Evolutionary conservation across 805 yeast genomes (phyloP), one percentile per base, ranked within the genome.

Genomic region (Candida anglica): DNA sequence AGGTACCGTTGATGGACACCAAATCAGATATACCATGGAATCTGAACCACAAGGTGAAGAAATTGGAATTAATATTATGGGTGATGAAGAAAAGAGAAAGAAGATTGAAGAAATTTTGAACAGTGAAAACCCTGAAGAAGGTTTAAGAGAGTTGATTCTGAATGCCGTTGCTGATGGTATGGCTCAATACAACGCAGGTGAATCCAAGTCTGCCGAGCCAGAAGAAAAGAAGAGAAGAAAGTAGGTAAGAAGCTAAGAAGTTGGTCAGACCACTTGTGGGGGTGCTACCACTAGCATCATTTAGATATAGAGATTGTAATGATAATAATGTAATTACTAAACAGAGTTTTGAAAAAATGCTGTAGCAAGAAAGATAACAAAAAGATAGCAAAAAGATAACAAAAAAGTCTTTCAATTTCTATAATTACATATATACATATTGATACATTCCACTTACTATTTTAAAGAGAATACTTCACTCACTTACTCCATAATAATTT

Each of bases 41-140:
- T 44, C 41, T 25, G 64, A 60, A 24, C 74, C 65, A 6, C 53
- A 43, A 17, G 69, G 63, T 15, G 65, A 63, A 8, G 77, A 69
- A 20, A 67, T 72, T 14, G 34, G 24, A 3, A 25, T 32, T 6
- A 32, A 32, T 14, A 19, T 32, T 6, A 32, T 32, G 34, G 63
- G 56, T 36, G 66, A 66, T 33, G 67, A 69, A 20, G 81, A 71
- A 33, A 77, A 82, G 48, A 71, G 93, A 44, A 63, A 66, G 44
- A 67, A 73, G 50, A 63, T 91, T 16, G 85, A 83, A 48, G 75
- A 71, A 25, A 86, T 91, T 16, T 72, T 88, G 42, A 71, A 77
- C 42, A 79, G 94, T 36, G 94, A 81, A 4, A 81, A 86, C 48
- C 86, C 91, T 3, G 95, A 88, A 53, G 86, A 77, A 42, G 83